These are phyloP conservation scores for Cadophora gregata DNA, from an alignment of 2,329 filamentous ascomycete species.

Conservation along the genomic window DNA sequence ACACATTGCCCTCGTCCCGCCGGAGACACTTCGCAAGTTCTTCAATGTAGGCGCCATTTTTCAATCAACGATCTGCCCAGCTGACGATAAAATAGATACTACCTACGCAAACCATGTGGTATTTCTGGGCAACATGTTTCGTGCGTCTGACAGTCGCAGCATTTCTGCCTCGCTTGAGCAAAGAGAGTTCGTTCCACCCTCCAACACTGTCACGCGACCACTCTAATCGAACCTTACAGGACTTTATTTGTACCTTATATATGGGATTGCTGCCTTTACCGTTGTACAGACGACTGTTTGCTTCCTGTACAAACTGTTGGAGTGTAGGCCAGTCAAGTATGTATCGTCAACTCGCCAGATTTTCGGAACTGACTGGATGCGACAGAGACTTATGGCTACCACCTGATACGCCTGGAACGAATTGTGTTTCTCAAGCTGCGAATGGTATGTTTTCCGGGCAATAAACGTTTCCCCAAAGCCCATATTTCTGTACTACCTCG, in stretches of 20 bases:
- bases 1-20: conserved; percentile 11
- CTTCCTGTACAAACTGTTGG: conserved; percentile 16
- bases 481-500: too few relatives aligned
- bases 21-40: conserved; percentile 9
- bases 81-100: conserved; percentile 25
- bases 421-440: conserved; percentile 18
- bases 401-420: conserved; percentile 12
- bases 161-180: conserved; percentile 45
- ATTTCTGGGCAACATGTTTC: conserved; percentile 44
- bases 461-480: too few relatives aligned
- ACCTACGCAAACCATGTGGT: conserved; percentile 29
- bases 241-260: conserved; percentile 16
- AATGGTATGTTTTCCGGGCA: too few relatives aligned
- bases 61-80: conserved; percentile 7
- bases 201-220: neutral
- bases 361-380: too few relatives aligned
- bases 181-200: conserved; percentile 42
- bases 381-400: conserved; percentile 26
- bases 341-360: neutral
- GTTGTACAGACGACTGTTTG: conserved; percentile 14
- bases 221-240: neutral
- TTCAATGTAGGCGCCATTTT: conserved; percentile 3
- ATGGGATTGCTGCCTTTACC: conserved; percentile 7
- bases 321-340: conserved; percentile 14
- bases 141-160: conserved; percentile 46